Evolutionary conservation across 2,329 filamentous ascomycete genomes (phyloP).

Genomic region (Penicillium janthinellum): DNA sequence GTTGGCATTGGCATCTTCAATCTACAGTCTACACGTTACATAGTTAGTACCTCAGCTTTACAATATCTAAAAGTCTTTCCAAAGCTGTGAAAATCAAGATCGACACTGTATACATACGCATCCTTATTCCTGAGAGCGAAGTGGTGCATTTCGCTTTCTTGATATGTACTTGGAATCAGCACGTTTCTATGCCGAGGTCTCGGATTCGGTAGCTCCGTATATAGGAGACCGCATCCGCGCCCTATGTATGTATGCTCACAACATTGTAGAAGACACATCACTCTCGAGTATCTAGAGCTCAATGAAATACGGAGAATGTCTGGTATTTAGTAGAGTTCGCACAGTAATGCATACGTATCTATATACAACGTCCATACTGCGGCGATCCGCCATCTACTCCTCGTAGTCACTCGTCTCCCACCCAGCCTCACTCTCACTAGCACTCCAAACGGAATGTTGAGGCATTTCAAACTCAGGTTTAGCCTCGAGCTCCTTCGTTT

Average conservation of each 20-base stretch:
- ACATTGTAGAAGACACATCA: too few relatives aligned
- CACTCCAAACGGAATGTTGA: constrained; percentile 34
- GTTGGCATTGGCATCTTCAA: neutral
- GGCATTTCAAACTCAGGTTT: neutral
- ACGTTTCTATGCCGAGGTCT: neutral
- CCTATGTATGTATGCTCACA: too few relatives aligned
- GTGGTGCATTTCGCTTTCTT: neutral
- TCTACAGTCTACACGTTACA: neutral
- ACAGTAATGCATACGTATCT: neutral
- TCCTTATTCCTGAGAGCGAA: too few relatives aligned
- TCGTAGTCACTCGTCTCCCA: constrained; percentile 36
- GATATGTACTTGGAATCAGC: neutral
- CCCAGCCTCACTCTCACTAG: constrained; percentile 41
- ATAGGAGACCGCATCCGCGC: too few relatives aligned
- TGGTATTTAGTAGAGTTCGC: neutral
- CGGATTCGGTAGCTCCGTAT: neutral
- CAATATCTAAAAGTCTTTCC: neutral
- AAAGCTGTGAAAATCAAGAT: too few relatives aligned
- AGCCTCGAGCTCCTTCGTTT: neutral
- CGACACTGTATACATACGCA: too few relatives aligned
- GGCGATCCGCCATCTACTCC: constrained; percentile 1
- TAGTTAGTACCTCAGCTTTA: neutral
- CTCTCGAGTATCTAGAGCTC: too few relatives aligned
- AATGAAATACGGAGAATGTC: neutral
- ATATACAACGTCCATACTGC: neutral